Conservation (phyloP, 2,329 filamentous ascomycete genomes). For the Penicillium sp. region DNA sequence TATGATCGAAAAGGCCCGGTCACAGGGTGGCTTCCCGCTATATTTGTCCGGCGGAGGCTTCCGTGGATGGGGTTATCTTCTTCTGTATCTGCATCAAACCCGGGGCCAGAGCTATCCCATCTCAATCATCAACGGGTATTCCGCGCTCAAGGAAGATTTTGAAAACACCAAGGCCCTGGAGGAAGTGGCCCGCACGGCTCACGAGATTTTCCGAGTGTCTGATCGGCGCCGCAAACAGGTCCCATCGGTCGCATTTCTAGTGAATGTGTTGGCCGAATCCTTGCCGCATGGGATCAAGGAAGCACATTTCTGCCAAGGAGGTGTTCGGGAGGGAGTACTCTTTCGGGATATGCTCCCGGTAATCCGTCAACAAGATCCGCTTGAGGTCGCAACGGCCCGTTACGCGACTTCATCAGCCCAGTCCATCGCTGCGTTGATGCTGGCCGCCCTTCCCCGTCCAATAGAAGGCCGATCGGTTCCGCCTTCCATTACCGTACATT, state of each 20-base stretch:
- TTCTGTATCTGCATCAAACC: slow-evolving; percentile 74
- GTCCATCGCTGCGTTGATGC: slow-evolving; percentile 51
- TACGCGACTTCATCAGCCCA: slow-evolving; percentile 51
- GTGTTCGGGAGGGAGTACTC: slow-evolving; percentile 80
- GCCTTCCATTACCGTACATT: slow-evolving; percentile 22
- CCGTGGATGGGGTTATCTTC: slow-evolving; percentile 81
- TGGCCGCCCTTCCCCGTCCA: slow-evolving; percentile 46
- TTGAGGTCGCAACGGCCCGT: slow-evolving; percentile 60
- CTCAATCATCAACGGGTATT: slow-evolving; percentile 76
- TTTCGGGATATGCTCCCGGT: slow-evolving; percentile 62
- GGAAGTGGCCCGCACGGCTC: slow-evolving; percentile 27
- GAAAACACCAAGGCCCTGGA: slow-evolving; percentile 28
- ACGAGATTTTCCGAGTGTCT: slow-evolving; percentile 68
- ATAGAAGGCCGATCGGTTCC: slow-evolving; percentile 24
- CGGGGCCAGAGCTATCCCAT: slow-evolving; percentile 70
- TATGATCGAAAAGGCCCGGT: slow-evolving; percentile 47
- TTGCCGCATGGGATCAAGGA: slow-evolving; percentile 66
- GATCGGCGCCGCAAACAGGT: slow-evolving; percentile 76
- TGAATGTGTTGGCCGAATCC: slow-evolving; percentile 68
- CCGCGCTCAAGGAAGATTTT: slow-evolving; percentile 47
- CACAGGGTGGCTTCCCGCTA: slow-evolving; percentile 61
- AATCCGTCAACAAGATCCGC: slow-evolving; percentile 64
- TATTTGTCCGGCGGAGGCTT: slow-evolving; percentile 89
- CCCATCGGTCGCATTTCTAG: slow-evolving; percentile 75
- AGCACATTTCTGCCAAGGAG: slow-evolving; percentile 81